Base-by-base conservation (phyloP, 2,329 filamentous ascomycete genomes). In the Colletotrichum sp. region DNA sequence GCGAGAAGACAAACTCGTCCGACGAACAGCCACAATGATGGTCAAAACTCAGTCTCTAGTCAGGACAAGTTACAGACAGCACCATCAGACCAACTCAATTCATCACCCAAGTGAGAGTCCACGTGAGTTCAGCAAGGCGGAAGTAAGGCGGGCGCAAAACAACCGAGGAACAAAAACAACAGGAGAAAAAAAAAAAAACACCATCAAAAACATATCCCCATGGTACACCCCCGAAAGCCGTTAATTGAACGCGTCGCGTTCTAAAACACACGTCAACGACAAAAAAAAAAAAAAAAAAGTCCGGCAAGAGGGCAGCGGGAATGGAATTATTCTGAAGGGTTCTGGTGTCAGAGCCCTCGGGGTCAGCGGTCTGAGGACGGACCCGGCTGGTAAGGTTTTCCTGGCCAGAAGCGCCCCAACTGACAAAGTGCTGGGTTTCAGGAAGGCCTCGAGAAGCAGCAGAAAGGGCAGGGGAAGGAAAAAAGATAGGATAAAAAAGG, bases 41-140 rank as follows among this genome's bases (percentile, higher is more conserved):
- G 26, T 32, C 12, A 28, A 60, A 44, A 36, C n/a, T 55, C 24
- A 66, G 28, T 49, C 30, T 59, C 30, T 59, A 60, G 49, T 44
- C 52, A 68, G 32, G 57, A n/a, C 24, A 24, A 59, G 32, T 44
- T 55, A 39, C 28, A 57, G 26, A 24, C n/a, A 57, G 16, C 34
- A 71, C 36, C 18, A 68, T 66, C 70, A 74, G 74, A 65, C 49
- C 74, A 76, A 76, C 74, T 69, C 74, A 74, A 74, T 74, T 69
- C 64, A 49, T 16, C 7, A 2, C 30, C 70, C 57, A 24, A 28
- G 49, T 24, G 32, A 36, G 6, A 59, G 52, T 34, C 62, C n/a
- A 44, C 36, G 49, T 49, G 52, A 52, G n/a, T 60, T 21, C 10
- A 44, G 66, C 21, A 75, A 18, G 55, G 32, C 21, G 24, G 21